Evolutionary conservation across 805 yeast genomes (phyloP).

Genomic region (Blastobotrys attinorum): DNA sequence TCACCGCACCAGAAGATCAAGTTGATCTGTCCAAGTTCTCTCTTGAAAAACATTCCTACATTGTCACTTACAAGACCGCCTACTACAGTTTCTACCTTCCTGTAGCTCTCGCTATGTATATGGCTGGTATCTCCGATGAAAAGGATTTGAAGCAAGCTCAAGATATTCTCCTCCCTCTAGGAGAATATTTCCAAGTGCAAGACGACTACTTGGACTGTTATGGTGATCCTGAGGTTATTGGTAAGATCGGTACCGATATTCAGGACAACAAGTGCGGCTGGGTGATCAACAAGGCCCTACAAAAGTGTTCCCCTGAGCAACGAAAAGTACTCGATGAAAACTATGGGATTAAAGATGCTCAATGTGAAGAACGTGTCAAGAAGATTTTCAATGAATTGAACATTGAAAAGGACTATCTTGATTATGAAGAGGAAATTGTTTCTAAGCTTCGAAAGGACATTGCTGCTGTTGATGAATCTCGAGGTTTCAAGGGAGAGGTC

Average conservation of each 20-base stretch:
- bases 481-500: constrained; percentile 91
- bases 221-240: constrained; percentile 95
- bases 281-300: constrained; percentile 90
- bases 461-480: constrained; percentile 69
- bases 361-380: constrained; percentile 61
- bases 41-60: constrained; percentile 83
- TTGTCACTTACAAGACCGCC: constrained; percentile 95
- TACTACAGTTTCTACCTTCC: constrained; percentile 96
- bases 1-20: constrained; percentile 94
- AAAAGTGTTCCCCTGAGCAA: constrained; percentile 70
- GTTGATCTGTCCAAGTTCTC: constrained; percentile 86
- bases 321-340: constrained; percentile 74
- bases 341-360: constrained; percentile 78
- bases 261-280: constrained; percentile 98
- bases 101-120: constrained; percentile 92
- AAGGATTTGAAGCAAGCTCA: constrained; percentile 79
- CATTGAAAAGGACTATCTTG: constrained; percentile 60
- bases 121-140: constrained; percentile 68
- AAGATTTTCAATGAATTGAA: constrained; percentile 65
- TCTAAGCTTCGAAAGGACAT: constrained; percentile 56
- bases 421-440: constrained; percentile 77
- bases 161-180: constrained; percentile 85
- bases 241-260: constrained; percentile 97
- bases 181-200: constrained; percentile 98
- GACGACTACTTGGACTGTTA: constrained; percentile 96